A percentile compares a stretch with the other conserved stretches of the same genome.
phyloP scores from a whole-genome alignment of 148 eudicot genomes.

The Heliamphora exappendiculata region DNA sequence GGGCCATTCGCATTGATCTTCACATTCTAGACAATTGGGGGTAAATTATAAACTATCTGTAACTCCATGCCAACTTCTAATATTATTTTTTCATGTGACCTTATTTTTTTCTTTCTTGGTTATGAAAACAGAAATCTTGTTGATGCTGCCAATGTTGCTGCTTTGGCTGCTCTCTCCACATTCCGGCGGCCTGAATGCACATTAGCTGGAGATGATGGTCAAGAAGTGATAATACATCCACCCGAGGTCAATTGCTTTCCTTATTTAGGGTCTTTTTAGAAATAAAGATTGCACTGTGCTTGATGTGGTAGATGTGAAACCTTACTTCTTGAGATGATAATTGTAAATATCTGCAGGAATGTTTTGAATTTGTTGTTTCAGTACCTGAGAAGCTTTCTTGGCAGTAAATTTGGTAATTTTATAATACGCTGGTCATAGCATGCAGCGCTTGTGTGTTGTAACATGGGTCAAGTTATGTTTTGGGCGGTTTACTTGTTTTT shows the following conservation, averaged over 20 bases:
- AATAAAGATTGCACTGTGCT: not conserved
- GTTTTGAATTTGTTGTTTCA: not conserved
- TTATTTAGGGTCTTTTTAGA: not conserved
- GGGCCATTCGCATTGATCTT: constrained; percentile 87
- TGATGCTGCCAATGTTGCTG: constrained; percentile 98
- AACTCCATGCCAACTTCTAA: constrained; percentile 1
- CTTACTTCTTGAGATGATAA: not conserved
- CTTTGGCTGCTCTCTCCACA: constrained; percentile 81
- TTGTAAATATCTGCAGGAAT: not conserved
- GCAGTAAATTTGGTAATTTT: not conserved
- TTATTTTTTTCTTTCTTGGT: constrained; percentile 1
- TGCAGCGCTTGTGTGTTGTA: no score
- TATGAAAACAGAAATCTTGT: constrained; percentile 67
- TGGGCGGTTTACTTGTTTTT: no score
- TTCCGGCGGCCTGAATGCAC: constrained; percentile 90
- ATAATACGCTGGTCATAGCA: no score
- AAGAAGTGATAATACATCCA: constrained; percentile 67
- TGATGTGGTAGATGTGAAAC: not conserved
- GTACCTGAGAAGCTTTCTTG: not conserved
- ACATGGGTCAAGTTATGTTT: no score
- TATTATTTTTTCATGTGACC: not conserved
- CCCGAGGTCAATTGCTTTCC: constrained; percentile 42
- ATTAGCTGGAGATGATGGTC: constrained; percentile 69
- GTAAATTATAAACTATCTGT: constrained; percentile 29
- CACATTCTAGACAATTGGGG: constrained; percentile 93